These are phyloP conservation scores for Epithemia pelagica DNA, from an alignment of 108 stramenopile species.

Conservation along the genomic window DNA sequence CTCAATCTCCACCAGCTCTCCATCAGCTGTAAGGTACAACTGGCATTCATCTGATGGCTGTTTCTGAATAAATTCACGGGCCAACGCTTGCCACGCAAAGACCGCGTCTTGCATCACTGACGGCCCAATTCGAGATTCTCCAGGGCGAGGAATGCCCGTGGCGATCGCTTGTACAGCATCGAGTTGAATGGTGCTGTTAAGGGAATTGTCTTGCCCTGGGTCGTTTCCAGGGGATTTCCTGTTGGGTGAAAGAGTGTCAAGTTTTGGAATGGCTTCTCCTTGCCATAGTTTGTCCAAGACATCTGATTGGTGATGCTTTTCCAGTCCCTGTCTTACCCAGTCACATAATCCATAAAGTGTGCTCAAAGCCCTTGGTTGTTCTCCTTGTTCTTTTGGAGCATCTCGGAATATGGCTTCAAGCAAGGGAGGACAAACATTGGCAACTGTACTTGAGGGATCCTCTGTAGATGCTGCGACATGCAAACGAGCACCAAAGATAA, in stretches of 20 bases:
- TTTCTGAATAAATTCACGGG: slow-evolving; percentile 40
- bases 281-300: background rate
- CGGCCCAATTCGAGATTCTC: slow-evolving; percentile 51
- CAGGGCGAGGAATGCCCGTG: slow-evolving; percentile 59
- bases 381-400: slow-evolving; percentile 49
- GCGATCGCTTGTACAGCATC: slow-evolving; percentile 69
- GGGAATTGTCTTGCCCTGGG: background rate
- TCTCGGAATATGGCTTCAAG: slow-evolving; percentile 52
- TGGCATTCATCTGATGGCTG: slow-evolving; percentile 39
- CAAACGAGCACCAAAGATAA: slow-evolving; percentile 52
- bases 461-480: background rate
- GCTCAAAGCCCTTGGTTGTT: slow-evolving; percentile 71
- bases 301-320: slow-evolving; percentile 28
- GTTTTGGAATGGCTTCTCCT: slow-evolving; percentile 2
- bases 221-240: too few relatives aligned
- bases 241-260: background rate
- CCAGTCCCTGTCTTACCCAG: slow-evolving; percentile 50
- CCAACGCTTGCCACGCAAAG: slow-evolving; percentile 54
- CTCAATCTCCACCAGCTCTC: slow-evolving; percentile 52
- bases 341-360: slow-evolving; percentile 54
- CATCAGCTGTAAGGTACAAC: slow-evolving; percentile 49
- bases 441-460: slow-evolving; percentile 4
- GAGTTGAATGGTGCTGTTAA: slow-evolving; percentile 15
- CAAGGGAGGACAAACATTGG: slow-evolving; percentile 47
- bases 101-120: slow-evolving; percentile 53